These are phyloP conservation scores for Cadophora luteo-olivacea DNA, from an alignment of 2,329 filamentous ascomycete species.

Conservation along the genomic window DNA sequence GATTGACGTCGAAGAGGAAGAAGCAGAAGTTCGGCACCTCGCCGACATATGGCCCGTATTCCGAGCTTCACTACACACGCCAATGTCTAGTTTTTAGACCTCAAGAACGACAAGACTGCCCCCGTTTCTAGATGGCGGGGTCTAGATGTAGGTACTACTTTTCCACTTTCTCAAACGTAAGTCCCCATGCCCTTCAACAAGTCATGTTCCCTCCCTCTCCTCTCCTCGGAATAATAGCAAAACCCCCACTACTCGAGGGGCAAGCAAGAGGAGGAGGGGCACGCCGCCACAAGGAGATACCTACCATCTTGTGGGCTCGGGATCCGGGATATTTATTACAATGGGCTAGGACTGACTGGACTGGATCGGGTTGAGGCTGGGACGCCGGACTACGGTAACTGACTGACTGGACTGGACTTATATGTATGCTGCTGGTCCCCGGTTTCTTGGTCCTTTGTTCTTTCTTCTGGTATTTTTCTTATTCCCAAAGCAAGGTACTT, in stretches of 20 bases:
- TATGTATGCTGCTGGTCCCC: slow-evolving; percentile 13
- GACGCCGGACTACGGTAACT: no score
- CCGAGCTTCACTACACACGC: background rate
- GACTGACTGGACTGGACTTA: slow-evolving; percentile 23
- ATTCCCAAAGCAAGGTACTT: background rate
- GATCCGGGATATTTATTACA: slow-evolving; percentile 27
- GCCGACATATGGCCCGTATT: slow-evolving; percentile 9
- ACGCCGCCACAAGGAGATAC: slow-evolving; percentile 16
- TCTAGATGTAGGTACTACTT: background rate
- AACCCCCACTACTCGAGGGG: slow-evolving; percentile 25
- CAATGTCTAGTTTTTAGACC: background rate
- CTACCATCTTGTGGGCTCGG: slow-evolving; percentile 20
- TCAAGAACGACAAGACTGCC: background rate
- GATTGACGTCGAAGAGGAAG: background rate
- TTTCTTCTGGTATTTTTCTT: background rate
- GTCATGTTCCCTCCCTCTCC: background rate
- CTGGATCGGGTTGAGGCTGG: no score
- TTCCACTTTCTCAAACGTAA: background rate
- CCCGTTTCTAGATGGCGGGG: background rate
- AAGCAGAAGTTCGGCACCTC: background rate
- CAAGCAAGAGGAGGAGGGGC: background rate
- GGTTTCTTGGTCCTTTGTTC: slow-evolving; percentile 15
- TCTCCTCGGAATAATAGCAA: slow-evolving; percentile 34
- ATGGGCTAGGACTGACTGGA: slow-evolving; percentile 17
- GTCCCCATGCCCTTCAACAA: background rate